phyloP scores from a whole-genome alignment of 768 basidiomycete species.

The Hygrophoropsis aurantiaca region DNA sequence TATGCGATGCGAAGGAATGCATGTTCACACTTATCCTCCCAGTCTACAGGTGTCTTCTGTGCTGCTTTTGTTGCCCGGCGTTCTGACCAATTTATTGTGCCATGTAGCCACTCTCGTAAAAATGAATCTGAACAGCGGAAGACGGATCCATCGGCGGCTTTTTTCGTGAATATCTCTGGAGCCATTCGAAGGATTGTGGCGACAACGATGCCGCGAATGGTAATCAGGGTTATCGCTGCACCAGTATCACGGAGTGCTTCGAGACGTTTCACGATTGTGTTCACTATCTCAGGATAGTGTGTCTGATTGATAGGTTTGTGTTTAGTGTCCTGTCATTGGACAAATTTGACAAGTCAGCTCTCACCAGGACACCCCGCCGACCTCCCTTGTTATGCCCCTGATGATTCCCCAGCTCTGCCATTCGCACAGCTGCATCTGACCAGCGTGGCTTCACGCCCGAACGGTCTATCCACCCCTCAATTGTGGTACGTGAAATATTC shows the following conservation, averaged over 20 bases:
- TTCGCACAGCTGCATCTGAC: neutral
- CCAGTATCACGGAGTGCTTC: conserved; percentile 17
- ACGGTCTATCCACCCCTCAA: too few species aligned
- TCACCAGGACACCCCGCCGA: conserved; percentile 16
- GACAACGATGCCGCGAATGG: conserved; percentile 30
- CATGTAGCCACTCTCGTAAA: conserved; percentile 17
- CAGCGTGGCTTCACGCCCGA: neutral
- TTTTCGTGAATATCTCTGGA: conserved; percentile 26
- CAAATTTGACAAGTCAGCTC: neutral
- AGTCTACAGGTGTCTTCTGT: conserved; percentile 34
- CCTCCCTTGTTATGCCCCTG: conserved; percentile 17
- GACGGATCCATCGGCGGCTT: conserved; percentile 20
- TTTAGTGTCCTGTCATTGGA: too few species aligned
- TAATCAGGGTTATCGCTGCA: conserved; percentile 21
- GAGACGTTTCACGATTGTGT: conserved; percentile 15
- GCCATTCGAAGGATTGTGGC: conserved; percentile 20
- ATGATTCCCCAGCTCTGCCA: neutral
- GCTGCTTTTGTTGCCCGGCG: conserved; percentile 33
- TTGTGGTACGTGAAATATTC: too few species aligned
- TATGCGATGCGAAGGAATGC: conserved; percentile 22
- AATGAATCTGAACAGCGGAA: conserved; percentile 31
- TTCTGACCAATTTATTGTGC: conserved; percentile 13
- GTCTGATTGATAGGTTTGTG: conserved; percentile 1
- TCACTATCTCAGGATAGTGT: conserved; percentile 14
- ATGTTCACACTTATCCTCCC: conserved; percentile 14